A percentile compares a stretch with the other conserved stretches of the same genome.
These are phyloP conservation scores for Lyophyllum shimeji DNA, from an alignment of 768 basidiomycete species.

Conservation along the genomic window DNA sequence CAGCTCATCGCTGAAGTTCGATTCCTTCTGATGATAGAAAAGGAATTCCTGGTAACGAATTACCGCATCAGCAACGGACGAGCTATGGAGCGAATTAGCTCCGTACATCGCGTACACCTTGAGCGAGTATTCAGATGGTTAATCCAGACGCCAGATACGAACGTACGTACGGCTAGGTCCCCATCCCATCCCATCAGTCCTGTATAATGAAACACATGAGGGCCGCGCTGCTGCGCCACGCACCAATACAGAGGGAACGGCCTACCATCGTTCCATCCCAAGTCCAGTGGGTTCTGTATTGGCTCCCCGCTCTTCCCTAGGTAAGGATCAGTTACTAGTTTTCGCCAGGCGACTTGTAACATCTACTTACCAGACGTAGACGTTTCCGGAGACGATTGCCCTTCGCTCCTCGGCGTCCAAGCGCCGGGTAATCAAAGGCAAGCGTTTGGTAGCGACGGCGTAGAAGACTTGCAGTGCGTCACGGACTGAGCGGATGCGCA, in stretches of 20 bases:
- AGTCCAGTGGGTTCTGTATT: conserved; percentile 80
- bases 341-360: background rate
- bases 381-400: conserved; percentile 71
- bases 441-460: conserved; percentile 64
- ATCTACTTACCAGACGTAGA: conserved; percentile 66
- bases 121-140: conserved; percentile 9
- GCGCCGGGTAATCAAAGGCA: conserved; percentile 78
- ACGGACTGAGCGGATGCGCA: conserved; percentile 74
- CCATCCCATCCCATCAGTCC: conserved; percentile 76
- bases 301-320: conserved; percentile 78
- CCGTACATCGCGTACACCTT: conserved; percentile 55
- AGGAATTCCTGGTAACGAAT: conserved; percentile 62
- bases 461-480: conserved; percentile 84
- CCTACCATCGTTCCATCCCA: conserved; percentile 82
- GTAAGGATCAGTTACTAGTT: background rate
- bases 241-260: conserved; percentile 2
- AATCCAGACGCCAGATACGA: conserved; percentile 16
- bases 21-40: conserved; percentile 82
- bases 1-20: conserved; percentile 54
- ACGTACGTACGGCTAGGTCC: conserved; percentile 73
- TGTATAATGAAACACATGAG: conserved; percentile 18
- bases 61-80: conserved; percentile 14
- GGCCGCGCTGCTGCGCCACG: conserved; percentile 5
- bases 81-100: conserved; percentile 26
- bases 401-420: conserved; percentile 82